Percentiles rank a stretch among this genome's conserved stretches.
Evolutionary conservation across 768 basidiomycete species (phyloP).

Genomic region (Chalciporus pseudorubinellus): DNA sequence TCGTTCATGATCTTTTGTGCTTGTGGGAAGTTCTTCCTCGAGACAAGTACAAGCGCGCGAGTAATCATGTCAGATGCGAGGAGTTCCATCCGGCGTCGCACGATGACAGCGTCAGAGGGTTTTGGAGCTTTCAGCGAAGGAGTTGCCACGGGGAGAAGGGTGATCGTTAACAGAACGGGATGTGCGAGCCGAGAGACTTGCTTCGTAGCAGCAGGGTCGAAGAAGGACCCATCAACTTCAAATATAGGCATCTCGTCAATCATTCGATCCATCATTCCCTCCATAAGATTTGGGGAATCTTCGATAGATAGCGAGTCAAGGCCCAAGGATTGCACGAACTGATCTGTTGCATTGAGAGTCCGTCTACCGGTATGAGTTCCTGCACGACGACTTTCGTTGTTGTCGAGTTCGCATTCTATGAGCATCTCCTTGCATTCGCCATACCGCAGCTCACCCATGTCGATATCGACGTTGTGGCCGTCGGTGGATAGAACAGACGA

Average conservation of each 20-base stretch:
- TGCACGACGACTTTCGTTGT: conserved; percentile 45
- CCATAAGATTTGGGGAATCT: conserved; percentile 68
- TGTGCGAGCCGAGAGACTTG: conserved; percentile 86
- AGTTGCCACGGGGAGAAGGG: conserved; percentile 61
- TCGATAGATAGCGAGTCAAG: conserved; percentile 72
- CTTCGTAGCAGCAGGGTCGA: conserved; percentile 82
- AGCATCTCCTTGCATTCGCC: conserved; percentile 99
- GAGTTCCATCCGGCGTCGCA: conserved; percentile 93
- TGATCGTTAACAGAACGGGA: conserved; percentile 93
- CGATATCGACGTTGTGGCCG: conserved; percentile 93
- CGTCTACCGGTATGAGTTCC: conserved; percentile 15
- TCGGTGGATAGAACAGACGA: conserved; percentile 85
- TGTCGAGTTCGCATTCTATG: conserved; percentile 87
- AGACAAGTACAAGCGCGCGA: conserved; percentile 87
- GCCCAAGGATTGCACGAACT: conserved; percentile 84
- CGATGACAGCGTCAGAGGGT: conserved; percentile 83
- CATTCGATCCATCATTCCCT: conserved; percentile 95
- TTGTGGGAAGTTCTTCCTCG: conserved; percentile 84
- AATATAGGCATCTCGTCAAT: conserved; percentile 97
- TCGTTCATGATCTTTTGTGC: conserved; percentile 89
- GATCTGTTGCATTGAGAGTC: conserved; percentile 78
- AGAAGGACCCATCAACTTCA: conserved; percentile 94
- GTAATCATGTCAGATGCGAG: conserved; percentile 98
- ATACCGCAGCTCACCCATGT: conserved; percentile 89
- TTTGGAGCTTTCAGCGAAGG: conserved; percentile 35